phyloP scores from a whole-genome alignment of 768 basidiomycete genomes.

The Leucocoprinus leucothites region DNA sequence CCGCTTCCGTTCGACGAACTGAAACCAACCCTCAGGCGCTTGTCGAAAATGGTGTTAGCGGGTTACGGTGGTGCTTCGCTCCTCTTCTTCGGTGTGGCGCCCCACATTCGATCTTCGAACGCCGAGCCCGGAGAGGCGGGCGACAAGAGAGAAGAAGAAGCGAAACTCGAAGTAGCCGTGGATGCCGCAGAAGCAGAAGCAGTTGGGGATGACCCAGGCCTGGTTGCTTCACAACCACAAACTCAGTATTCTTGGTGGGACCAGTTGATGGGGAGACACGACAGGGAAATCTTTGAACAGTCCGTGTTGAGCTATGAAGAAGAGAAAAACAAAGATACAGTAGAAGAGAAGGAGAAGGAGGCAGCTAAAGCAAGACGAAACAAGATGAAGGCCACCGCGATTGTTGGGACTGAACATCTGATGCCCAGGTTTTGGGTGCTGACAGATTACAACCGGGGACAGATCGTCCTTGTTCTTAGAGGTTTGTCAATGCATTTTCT shows the following conservation, averaged over 20 bases:
- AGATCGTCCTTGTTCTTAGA: conserved; percentile 75
- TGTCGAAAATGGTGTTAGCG: conserved; percentile 81
- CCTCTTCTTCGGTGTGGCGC: conserved; percentile 73
- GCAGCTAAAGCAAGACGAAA: conserved; percentile 31
- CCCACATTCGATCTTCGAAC: conserved; percentile 13
- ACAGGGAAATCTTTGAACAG: conserved; percentile 77
- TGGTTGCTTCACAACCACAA: conserved; percentile 40
- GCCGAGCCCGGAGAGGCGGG: conserved; percentile 8
- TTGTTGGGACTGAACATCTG: conserved; percentile 61
- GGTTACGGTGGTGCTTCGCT: conserved; percentile 83
- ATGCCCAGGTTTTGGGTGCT: conserved; percentile 88
- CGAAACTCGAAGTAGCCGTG: conserved; percentile 60
- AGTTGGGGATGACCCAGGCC: conserved; percentile 42
- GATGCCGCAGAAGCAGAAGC: conserved; percentile 71
- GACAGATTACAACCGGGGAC: conserved; percentile 70
- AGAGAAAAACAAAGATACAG: conserved; percentile 11
- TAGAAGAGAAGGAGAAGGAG: conserved; percentile 28
- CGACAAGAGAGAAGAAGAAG: conserved; percentile 55
- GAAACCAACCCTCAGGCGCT: conserved; percentile 67
- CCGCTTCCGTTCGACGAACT: conserved; percentile 44
- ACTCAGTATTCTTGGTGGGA: conserved; percentile 78
- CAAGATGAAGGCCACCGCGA: conserved; percentile 52
- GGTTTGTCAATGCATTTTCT: conserved; percentile 33
- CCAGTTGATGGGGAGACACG: conserved; percentile 74
- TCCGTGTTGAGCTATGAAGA: conserved; percentile 38